phyloP scores from a whole-genome alignment of 805 yeast species.

The Barnettozyma sp. region DNA sequence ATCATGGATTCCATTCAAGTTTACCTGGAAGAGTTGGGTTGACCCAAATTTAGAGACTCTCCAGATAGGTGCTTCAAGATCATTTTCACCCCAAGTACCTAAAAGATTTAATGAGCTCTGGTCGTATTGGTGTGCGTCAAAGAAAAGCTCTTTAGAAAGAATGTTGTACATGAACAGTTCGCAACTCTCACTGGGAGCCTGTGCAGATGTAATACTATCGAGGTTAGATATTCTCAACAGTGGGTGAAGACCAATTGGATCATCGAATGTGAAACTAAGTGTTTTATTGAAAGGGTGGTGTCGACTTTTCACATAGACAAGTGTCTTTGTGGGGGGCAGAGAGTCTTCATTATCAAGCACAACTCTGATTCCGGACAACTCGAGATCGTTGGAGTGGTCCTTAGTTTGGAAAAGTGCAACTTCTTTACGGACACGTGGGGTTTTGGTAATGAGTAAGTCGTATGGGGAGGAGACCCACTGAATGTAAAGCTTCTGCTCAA shows the following conservation, averaged over 20 bases:
- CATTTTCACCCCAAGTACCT: conserved; percentile 46
- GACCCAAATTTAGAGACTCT: conserved; percentile 40
- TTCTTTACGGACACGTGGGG: conserved; percentile 16
- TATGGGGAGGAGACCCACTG: conserved; percentile 20
- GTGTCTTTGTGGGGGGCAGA: conserved; percentile 19
- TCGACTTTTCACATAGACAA: conserved; percentile 21
- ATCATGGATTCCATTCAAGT: conserved; percentile 10
- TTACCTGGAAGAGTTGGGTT: conserved; percentile 33
- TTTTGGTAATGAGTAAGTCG: conserved; percentile 12
- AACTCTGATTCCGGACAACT: conserved; percentile 20
- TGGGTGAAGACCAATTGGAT: conserved; percentile 36
- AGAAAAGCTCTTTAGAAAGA: conserved; percentile 40
- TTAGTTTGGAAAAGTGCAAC: conserved; percentile 20
- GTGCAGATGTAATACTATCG: conserved; percentile 7
- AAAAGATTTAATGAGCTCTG: conserved; percentile 28
- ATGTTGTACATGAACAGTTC: conserved; percentile 36
- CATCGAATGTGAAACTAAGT: conserved; percentile 12
- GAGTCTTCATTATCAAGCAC: conserved; percentile 14
- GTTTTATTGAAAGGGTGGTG: conserved; percentile 10
- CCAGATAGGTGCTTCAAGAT: conserved; percentile 52
- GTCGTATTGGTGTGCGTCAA: conserved; percentile 49
- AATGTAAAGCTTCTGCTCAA: conserved; percentile 9
- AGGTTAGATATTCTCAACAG: conserved; percentile 16
- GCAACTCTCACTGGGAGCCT: conserved; percentile 28
- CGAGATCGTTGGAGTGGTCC: conserved; percentile 15